phyloP scores from a whole-genome alignment of 2,329 filamentous ascomycete species.

The Dactylellina cionopaga region DNA sequence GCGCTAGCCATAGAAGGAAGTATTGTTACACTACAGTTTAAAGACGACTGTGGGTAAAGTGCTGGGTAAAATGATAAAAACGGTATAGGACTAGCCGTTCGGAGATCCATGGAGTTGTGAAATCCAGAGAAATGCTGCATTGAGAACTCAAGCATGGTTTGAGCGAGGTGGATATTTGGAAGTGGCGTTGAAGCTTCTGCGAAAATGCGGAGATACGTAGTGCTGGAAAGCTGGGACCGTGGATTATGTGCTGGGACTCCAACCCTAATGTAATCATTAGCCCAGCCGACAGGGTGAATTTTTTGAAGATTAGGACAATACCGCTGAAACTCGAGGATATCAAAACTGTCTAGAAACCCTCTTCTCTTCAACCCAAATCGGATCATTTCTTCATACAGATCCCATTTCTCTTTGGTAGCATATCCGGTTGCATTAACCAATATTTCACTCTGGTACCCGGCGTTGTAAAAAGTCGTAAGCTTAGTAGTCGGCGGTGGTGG shows the following conservation, averaged over 20 bases:
- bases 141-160: no score
- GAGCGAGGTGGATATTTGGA: no score
- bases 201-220: constrained; percentile 64
- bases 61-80: constrained; percentile 63
- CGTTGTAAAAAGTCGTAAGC: constrained; percentile 65
- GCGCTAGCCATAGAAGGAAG: no score
- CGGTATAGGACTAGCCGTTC: constrained; percentile 61
- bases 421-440: constrained; percentile 65
- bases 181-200: no score
- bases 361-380: constrained; percentile 61
- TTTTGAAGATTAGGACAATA: no score
- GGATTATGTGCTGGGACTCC: constrained; percentile 62
- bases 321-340: constrained; percentile 68
- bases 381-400: constrained; percentile 65
- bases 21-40: no score
- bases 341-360: constrained; percentile 62
- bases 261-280: no score
- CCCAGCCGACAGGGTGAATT: no score
- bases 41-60: no score
- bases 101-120: constrained; percentile 62
- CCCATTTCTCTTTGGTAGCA: constrained; percentile 65
- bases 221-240: constrained; percentile 61
- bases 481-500: constrained; percentile 67
- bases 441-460: constrained; percentile 64
- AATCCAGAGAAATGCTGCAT: constrained; percentile 64